These are phyloP conservation scores for Phialemonium atrogriseum DNA, from an alignment of 2,329 filamentous ascomycete genomes.

Conservation along the genomic window DNA sequence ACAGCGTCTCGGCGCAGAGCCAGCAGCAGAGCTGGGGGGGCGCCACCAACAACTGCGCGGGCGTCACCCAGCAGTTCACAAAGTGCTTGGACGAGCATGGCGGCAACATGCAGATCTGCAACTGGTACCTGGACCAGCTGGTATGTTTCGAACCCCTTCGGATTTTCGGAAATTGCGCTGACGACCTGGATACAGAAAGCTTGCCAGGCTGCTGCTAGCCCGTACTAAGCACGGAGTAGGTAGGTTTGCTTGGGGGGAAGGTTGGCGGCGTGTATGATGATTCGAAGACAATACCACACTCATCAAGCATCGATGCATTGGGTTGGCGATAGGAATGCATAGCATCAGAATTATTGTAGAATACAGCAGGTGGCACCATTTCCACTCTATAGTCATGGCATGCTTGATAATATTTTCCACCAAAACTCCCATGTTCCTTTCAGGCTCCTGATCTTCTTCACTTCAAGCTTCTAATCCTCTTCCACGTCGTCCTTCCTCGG, in stretches of 20 bases:
- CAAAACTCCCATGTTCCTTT: background rate
- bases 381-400: constrained; percentile 2
- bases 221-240: constrained; percentile 45
- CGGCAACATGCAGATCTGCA: constrained; percentile 92
- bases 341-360: constrained; percentile 1
- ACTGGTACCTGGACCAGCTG: constrained; percentile 97
- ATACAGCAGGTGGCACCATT: background rate
- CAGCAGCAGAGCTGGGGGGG: constrained; percentile 46
- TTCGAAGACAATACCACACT: too few relatives aligned
- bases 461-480: constrained; percentile 7
- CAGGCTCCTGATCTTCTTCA: background rate
- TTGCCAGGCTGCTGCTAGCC: constrained; percentile 69
- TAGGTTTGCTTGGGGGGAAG: background rate
- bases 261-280: background rate
- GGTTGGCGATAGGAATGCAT: background rate
- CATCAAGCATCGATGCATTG: constrained; percentile 2
- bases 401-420: constrained; percentile 2
- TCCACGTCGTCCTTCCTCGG: constrained; percentile 54
- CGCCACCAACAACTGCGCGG: constrained; percentile 72
- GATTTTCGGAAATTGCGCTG: too few relatives aligned
- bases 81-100: constrained; percentile 94
- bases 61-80: constrained; percentile 77
- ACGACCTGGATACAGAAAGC: constrained; percentile 53
- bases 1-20: constrained; percentile 38
- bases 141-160: constrained; percentile 18